Evolutionary conservation across 192 early-diverging fungal species (phyloP), one percentile per base, ranked within the genome.

Genomic region (Rhizoclosmatium globosum): DNA sequence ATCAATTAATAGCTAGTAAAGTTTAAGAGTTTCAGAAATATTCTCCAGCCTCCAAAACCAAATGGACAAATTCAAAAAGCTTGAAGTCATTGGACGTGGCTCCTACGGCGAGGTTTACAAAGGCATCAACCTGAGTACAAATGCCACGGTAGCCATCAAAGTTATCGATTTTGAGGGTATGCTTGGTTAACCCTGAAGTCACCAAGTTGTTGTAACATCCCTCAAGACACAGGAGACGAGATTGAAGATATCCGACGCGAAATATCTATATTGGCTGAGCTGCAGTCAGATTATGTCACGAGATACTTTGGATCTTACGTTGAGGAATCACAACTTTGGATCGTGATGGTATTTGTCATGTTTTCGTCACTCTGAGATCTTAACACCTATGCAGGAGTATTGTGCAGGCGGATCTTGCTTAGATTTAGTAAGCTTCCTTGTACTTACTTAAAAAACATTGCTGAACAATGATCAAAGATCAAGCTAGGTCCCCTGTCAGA

Each of bases 211-310:
- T 38, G 3, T 47, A 66, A 75, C 21, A 41, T 7, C 39, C 17
- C 43, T 53, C 17, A 13, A 85, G 94, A 91, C 79, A 94, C 94
- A 21, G 96, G 98, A 81, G 97, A 98, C 79, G 96, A 97, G 80
- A 98, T 99, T 73, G 97, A 98, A 76, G 98, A 99, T 86, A 98
- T 99, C 79, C 96, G 97, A 83, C 94, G 96, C 77, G 98, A 99
- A 78, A 98, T 98, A 80, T 90, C 90, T 61, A 97, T 99, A 64
- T 84, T 99, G 46, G 96, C 96, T 47, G 96, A 98, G 79, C 85
- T 97, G 19, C 21, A 38, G 7, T 72, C 53, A 7, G 57, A 53
- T 72, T 19, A 57, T 72, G 70, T 72, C 15, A 72, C 70, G 70
- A 15, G 70, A 19, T 72, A 72, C 53, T 72, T 41, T 59, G 70